Percentiles rank a stretch among this genome's conserved stretches.
These are phyloP conservation scores for Diversispora epigaea DNA, from an alignment of 192 early-diverging fungal genomes.

Conservation along the genomic window DNA sequence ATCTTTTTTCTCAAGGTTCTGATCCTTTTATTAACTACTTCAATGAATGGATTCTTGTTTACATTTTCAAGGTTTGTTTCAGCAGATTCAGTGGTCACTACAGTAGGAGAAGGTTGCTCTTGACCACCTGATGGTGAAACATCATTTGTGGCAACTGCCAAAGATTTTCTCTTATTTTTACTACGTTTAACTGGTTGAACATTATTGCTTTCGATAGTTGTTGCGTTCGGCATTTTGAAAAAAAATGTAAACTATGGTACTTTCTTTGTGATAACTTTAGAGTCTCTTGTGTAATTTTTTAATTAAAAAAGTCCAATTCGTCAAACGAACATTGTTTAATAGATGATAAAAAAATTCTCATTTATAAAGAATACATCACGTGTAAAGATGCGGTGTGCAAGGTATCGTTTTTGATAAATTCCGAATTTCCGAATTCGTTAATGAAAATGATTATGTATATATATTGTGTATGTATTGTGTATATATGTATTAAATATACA, in stretches of 20 bases:
- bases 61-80: conserved; percentile 6
- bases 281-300: background rate
- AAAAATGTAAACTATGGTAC: background rate
- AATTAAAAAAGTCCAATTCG: background rate
- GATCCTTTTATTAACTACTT: conserved; percentile 20
- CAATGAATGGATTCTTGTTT: conserved; percentile 30
- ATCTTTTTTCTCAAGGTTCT: conserved; percentile 1
- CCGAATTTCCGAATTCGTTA: too few relatives aligned
- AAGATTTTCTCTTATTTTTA: conserved; percentile 7
- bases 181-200: background rate
- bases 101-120: background rate
- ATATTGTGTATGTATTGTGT: too few relatives aligned
- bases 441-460: too few relatives aligned
- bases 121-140: background rate
- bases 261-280: background rate
- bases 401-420: too few relatives aligned
- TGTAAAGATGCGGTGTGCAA: too few relatives aligned
- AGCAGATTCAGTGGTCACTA: background rate
- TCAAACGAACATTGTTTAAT: background rate
- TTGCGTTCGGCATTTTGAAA: conserved; percentile 7
- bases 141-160: conserved; percentile 3
- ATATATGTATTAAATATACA: too few relatives aligned
- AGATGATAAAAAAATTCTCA: background rate
- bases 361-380: background rate
- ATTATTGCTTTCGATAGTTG: background rate